Conservation (phyloP, 2,329 filamentous ascomycete genomes). For the Pestalotiopsis sp. region DNA sequence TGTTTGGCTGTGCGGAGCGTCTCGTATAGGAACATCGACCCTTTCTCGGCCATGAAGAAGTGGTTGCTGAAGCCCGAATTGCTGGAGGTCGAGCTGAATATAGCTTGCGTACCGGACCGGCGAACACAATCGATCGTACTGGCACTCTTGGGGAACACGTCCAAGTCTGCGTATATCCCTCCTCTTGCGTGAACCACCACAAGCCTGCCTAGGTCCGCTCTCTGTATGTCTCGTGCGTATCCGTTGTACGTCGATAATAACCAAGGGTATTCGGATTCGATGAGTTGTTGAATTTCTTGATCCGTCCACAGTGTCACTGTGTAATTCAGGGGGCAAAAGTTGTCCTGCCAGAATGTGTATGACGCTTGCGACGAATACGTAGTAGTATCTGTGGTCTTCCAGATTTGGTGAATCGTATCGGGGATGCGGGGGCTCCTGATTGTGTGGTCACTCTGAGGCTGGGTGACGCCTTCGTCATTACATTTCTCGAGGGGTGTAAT, state of each 20-base stretch:
- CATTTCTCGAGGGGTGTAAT: not conserved
- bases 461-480: not conserved
- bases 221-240: not conserved
- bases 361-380: not conserved
- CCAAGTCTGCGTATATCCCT: not conserved
- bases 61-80: not conserved
- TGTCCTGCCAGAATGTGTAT: not conserved
- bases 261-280: not conserved
- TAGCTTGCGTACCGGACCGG: not conserved
- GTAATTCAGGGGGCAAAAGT: not conserved
- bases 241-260: not conserved
- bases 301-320: not conserved
- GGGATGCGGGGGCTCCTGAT: not conserved
- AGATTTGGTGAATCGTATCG: not conserved
- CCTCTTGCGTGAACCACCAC: not conserved
- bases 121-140: not conserved
- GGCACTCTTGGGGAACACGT: not conserved
- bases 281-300: not conserved
- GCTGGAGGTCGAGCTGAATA: not conserved
- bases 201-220: not conserved
- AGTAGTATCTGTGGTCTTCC: not conserved
- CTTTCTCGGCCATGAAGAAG: not conserved
- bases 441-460: not conserved
- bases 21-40: not conserved
- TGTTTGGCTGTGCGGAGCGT: not conserved